Base-by-base conservation (phyloP, 192 early-diverging fungal species). In the Fimicolochytrium jonesii region DNA sequence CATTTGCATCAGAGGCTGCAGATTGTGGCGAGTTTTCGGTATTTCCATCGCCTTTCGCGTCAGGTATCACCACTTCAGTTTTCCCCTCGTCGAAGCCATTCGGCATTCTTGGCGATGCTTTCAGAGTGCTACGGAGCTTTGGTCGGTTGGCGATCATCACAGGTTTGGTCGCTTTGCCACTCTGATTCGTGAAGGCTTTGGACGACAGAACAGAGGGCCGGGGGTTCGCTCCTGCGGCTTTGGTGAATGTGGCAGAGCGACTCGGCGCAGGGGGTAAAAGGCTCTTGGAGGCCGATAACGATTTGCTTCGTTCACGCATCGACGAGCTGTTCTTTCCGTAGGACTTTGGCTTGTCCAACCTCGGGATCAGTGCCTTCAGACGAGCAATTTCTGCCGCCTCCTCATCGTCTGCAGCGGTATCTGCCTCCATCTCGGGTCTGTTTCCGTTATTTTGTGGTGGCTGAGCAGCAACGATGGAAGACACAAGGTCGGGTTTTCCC, bases 301-400 rank as follows among this genome's bases (percentile, higher is more conserved):
- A 55, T 34, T 66, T 66, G 64, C 54, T 49, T 44, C 64, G 41
- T 33, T 66, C 64, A 5, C 64, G 64, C 6, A 58, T 28, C 3
- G 41, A 4, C 0, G 56, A 31, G 26, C 35, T 29, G 31, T 29
- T 23, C 42, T 66, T 66, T 44, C 55, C 64, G 22, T 36, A 37
- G 1, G n/a, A 17, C 33, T 66, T 66, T 17, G 55, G 55, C 32
- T 56, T 48, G 37, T 66, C 47, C 15, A 66, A 32, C 20, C 39
- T 58, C n/a, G 64, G 64, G 35, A 66, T 58, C 28, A 66, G 47
- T 18, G 64, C 64, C 39, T 66, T 66, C 44, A 66, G 39, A 3
- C 64, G 39, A 4, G 64, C 64, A 49, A 66, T 66, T 28, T 66
- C 64, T 15, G 64, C 64, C 15, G 64, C 64, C 30, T 66, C 64